Evolutionary conservation across 2,329 filamentous ascomycete species (phyloP), one percentile per base, ranked within the genome.

Genomic region (Hypoxylon sp.): DNA sequence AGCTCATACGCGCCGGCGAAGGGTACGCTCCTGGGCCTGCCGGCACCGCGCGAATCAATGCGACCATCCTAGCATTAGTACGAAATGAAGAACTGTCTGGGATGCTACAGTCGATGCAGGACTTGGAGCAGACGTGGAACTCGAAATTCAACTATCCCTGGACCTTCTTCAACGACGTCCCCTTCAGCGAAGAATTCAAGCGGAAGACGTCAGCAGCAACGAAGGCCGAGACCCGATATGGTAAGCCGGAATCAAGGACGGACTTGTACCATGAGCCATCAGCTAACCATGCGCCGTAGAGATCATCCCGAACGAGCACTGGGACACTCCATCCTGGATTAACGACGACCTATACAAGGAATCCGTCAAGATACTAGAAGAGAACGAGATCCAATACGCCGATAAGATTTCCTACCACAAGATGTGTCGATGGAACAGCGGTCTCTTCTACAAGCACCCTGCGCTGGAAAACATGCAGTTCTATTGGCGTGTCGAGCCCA

Each of bases 341-440:
- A 92, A 96, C 75, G 78, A 86, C 69, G 90, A 96, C 62, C 80
- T 98, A 24, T 97, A 91, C 78, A 76, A 87, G 33, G 92, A 96
- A 74, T 97, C 92, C 21, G 87, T 91, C 58, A 85, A 91, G 71
- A 85, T 96, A 7, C 84, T 99, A 53, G 82, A 90, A 70, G 90
- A 95, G 72, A 85, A 94, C 70, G 84, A 89, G 8, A 92, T 99
- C 38, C 94, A 98, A 73, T 99, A 99, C 74, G 91, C 91, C 70
- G 83, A 87, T 67, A 91, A 90, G 81, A 78, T 91, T 50, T 97
- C 92, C 45, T 99, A 99, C 78, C 94, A 98, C 77, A 90, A 98
- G 73, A 99, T 99, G 95, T 99, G 95, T 74, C 88, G 95, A 54
- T 99, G 95, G 95, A 99, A 99, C 79, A 96, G 91, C 71, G 95